Conservation (phyloP, 768 basidiomycete genomes). For the Pholiota conissans region DNA sequence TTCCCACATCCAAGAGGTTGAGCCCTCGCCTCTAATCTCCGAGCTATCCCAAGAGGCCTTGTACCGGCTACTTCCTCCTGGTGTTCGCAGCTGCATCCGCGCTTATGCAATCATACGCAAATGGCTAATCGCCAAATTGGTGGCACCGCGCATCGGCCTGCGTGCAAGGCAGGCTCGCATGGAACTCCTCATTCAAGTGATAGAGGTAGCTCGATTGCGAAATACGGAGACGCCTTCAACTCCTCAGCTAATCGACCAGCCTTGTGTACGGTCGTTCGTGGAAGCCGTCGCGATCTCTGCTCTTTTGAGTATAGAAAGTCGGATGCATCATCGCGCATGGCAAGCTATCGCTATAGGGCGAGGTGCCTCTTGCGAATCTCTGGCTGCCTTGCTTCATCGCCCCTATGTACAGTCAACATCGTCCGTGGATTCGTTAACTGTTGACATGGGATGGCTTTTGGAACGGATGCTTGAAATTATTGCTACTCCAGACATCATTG, state of each 20-base stretch:
- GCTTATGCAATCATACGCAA: conserved; percentile 77
- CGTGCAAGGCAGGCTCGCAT: conserved; percentile 68
- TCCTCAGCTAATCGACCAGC: conserved; percentile 47
- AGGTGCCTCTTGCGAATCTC: conserved; percentile 60
- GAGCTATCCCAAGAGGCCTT: conserved; percentile 69
- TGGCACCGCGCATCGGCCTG: conserved; percentile 62
- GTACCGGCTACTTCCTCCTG: conserved; percentile 74
- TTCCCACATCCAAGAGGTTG: conserved; percentile 68
- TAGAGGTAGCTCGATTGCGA: conserved; percentile 72
- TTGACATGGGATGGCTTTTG: conserved; percentile 82
- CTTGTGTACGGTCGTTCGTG: conserved; percentile 77
- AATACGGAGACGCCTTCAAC: conserved; percentile 44
- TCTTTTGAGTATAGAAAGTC: conserved; percentile 74
- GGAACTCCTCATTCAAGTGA: conserved; percentile 67
- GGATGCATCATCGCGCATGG: conserved; percentile 80
- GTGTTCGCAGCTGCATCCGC: conserved; percentile 73
- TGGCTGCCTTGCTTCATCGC: conserved; percentile 54
- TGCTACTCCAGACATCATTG: conserved; percentile 68
- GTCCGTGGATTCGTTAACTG: conserved; percentile 54
- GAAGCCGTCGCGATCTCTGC: conserved; percentile 79
- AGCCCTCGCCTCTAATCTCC: conserved; percentile 70
- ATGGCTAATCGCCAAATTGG: conserved; percentile 74
- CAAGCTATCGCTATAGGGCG: conserved; percentile 66
- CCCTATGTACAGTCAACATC: conserved; percentile 44
- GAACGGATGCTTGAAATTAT: conserved; percentile 82